phyloP scores from a whole-genome alignment of 768 basidiomycete genomes.

The Rhizopogon vinicolor region DNA sequence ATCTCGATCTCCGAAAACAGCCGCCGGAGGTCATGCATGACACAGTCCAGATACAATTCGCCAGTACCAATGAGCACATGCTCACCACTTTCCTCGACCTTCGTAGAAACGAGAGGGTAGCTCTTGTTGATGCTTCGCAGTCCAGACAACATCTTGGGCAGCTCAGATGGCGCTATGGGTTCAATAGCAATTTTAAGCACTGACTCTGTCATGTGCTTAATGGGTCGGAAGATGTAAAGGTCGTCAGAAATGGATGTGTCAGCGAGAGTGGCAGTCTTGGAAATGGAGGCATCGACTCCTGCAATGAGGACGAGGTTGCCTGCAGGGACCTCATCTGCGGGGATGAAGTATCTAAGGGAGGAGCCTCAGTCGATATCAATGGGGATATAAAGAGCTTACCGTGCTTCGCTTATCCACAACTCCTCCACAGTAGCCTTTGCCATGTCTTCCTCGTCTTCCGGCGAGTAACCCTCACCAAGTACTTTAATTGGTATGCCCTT shows the following conservation, averaged over 20 bases:
- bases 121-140: constrained; percentile 97
- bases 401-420: constrained; percentile 86
- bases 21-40: constrained; percentile 91
- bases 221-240: constrained; percentile 90
- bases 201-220: constrained; percentile 95
- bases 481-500: constrained; percentile 89
- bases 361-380: background rate
- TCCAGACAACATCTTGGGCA: constrained; percentile 98
- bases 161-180: constrained; percentile 94
- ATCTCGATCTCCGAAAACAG: constrained; percentile 98
- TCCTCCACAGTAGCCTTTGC: constrained; percentile 78
- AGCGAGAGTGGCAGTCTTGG: constrained; percentile 90
- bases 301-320: constrained; percentile 92
- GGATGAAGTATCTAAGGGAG: constrained; percentile 75
- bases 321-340: constrained; percentile 81
- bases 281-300: constrained; percentile 91
- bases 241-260: constrained; percentile 74
- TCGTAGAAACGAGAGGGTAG: constrained; percentile 90
- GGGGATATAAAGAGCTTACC: constrained; percentile 42
- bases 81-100: constrained; percentile 98
- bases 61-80: constrained; percentile 97
- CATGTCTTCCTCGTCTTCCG: constrained; percentile 99
- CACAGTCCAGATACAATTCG: constrained; percentile 93
- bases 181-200: constrained; percentile 98
- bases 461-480: constrained; percentile 96